A percentile compares a stretch with the other conserved stretches of the same genome.
Evolutionary conservation across 495 filamentous ascomycete species (phyloP).

Genomic region (Physcia stellaris): DNA sequence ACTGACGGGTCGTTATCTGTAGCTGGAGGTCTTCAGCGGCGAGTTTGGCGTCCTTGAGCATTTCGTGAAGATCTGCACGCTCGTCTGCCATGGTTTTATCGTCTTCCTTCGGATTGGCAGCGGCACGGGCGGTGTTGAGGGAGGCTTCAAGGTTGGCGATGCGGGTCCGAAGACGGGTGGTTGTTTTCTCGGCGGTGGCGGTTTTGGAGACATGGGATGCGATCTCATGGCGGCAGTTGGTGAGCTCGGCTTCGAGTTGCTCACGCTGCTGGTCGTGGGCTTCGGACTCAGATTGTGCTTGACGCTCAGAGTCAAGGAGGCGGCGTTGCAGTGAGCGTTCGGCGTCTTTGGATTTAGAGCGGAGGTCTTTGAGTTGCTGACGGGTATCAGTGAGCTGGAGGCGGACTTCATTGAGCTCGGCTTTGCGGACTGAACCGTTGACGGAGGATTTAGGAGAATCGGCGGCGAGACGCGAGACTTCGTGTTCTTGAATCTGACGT

Average conservation of each 20-base stretch:
- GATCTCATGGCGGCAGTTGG: conserved; percentile 15
- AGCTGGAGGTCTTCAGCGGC: conserved; percentile 49
- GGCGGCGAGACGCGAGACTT: conserved; percentile 35
- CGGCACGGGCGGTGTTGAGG: conserved; percentile 18
- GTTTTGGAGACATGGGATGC: conserved; percentile 19
- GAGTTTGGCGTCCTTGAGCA: conserved; percentile 51
- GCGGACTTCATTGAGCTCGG: conserved; percentile 47
- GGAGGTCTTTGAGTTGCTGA: conserved; percentile 43
- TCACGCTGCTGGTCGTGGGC: conserved; percentile 18
- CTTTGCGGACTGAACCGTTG: conserved; percentile 39
- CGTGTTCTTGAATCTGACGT: conserved; percentile 37
- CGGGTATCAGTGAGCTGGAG: conserved; percentile 50
- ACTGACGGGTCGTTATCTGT: conserved; percentile 39
- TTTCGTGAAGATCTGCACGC: conserved; percentile 50
- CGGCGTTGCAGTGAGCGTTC: conserved; percentile 24
- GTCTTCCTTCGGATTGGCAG: conserved; percentile 8
- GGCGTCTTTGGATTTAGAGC: conserved; percentile 31
- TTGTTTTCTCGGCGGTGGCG: conserved; percentile 16
- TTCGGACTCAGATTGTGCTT: conserved; percentile 11
- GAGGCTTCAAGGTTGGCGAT: conserved; percentile 17
- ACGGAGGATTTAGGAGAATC: conserved; percentile 30
- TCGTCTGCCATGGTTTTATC: conserved; percentile 40
- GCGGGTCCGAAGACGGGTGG: conserved; percentile 18
- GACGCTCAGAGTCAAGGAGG: conserved; percentile 13
- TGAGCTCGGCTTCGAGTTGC: conserved; percentile 20